Base-by-base conservation (phyloP, 495 filamentous ascomycete species). In the Penicillium crystallinum region DNA sequence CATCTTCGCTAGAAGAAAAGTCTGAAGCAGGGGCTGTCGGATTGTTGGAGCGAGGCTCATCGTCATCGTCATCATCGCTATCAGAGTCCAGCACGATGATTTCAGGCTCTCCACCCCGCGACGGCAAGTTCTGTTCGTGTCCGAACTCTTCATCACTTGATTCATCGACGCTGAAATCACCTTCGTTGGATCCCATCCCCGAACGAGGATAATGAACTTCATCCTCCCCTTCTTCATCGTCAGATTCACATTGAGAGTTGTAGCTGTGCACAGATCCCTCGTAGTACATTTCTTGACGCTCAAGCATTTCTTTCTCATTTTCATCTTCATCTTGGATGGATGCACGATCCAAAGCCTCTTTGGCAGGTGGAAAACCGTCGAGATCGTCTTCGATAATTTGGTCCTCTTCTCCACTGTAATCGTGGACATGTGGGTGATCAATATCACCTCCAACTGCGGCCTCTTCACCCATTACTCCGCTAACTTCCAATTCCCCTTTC, bases 1-100 rank as follows among this genome's bases (percentile, higher is more conserved):
- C 17, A 22, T 43, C 36, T 0, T 47, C 36, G 21, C 46, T 40
- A 4, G 29, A 37, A 12, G 40, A 18, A 18, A 9, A 23, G 4
- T 46, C 11, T 12, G 45, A 37, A 33, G 5, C 17, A 19, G 35
- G 4, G 9, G 27, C 30, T 35, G 36, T 39, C 30, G 48, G 51
- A 9, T 37, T 30, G 21, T 56, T 40, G 14, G 61, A 44, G 21
- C 58, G 52, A 34, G 54, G 47, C 39, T 76, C 74, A 34, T 73
- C 70, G 25, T 75, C 70, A n/a, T n/a, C n/a, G n/a, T n/a, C n/a
- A n/a, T n/a, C n/a, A n/a, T n/a, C 23, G 46, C 68, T 74, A 39
- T 76, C 72, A 54, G 70, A 73, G 37, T 76, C 74, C 21, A 75
- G 37, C 6, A 71, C 64, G 49, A 74, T 76, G 34, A 75, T 59